These are phyloP conservation scores for Orbilia oligospora DNA, from an alignment of 2,329 filamentous ascomycete species.

Conservation along the genomic window DNA sequence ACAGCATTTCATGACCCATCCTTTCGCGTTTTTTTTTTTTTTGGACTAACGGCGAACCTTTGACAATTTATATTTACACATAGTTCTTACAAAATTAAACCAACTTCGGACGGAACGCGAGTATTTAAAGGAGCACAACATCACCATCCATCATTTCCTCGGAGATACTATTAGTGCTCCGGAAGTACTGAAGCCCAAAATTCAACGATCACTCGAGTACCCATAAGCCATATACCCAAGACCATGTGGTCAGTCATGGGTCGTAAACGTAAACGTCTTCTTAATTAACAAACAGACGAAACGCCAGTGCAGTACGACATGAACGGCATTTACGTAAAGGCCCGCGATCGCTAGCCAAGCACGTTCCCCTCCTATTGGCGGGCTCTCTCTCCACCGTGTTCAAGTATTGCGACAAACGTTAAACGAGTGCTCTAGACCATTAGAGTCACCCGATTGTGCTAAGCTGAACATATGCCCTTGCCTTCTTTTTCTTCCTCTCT, in stretches of 20 bases:
- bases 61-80: conserved; percentile 35
- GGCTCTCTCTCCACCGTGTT: neutral
- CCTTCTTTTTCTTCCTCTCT: neutral
- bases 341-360: conserved; percentile 41
- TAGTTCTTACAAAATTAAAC: neutral
- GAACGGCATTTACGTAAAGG: conserved; percentile 55
- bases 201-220: neutral
- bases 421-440: conserved; percentile 50
- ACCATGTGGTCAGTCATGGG: conserved; percentile 42
- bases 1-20: conserved; percentile 32
- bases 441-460: conserved; percentile 31
- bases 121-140: conserved; percentile 17
- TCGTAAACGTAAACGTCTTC: neutral
- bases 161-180: conserved; percentile 39
- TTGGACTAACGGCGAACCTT: neutral
- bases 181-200: conserved; percentile 3
- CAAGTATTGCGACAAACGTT: conserved; percentile 24
- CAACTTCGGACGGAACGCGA: conserved; percentile 14
- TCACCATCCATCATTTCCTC: conserved; percentile 26
- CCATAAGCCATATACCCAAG: neutral
- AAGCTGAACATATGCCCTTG: conserved; percentile 12
- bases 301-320: conserved; percentile 11
- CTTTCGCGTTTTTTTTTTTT: conserved; percentile 11
- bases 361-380: conserved; percentile 40
- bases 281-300: neutral